phyloP scores from a whole-genome alignment of 805 yeast species.

The Candida boidinii region DNA sequence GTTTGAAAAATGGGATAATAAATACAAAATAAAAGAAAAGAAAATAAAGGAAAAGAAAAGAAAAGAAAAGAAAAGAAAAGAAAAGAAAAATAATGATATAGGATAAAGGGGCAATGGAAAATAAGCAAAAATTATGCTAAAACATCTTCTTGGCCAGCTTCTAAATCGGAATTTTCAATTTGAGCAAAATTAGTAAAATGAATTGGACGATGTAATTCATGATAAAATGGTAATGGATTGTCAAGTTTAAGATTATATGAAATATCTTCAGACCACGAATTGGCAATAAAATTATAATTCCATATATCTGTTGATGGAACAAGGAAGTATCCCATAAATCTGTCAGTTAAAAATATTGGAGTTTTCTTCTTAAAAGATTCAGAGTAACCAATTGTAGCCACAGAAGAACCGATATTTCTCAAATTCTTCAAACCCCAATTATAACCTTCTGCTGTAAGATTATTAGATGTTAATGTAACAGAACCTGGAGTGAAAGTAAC shows the following conservation, averaged over 20 bases:
- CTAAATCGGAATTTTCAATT: slow-evolving; percentile 43
- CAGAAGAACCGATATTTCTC: slow-evolving; percentile 45
- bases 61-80: neutral
- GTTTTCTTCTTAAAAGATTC: slow-evolving; percentile 49
- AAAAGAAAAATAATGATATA: neutral
- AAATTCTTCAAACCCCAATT: slow-evolving; percentile 68
- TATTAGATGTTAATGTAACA: slow-evolving; percentile 62
- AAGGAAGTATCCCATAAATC: slow-evolving; percentile 71
- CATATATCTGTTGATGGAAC: slow-evolving; percentile 82
- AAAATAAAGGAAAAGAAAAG: neutral
- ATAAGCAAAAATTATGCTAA: slow-evolving; percentile 31
- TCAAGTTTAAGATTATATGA: slow-evolving; percentile 62
- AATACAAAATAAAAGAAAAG: neutral
- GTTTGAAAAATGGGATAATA: too few relatives aligned
- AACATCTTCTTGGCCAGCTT: slow-evolving; percentile 61
- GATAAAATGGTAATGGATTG: slow-evolving; percentile 74
- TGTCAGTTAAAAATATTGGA: slow-evolving; percentile 67
- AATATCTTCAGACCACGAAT: slow-evolving; percentile 63
- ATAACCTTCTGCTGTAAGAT: slow-evolving; percentile 54
- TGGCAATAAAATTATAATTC: slow-evolving; percentile 88
- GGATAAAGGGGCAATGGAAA: neutral
- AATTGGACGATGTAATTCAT: slow-evolving; percentile 79
- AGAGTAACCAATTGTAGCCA: slow-evolving; percentile 65
- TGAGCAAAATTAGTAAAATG: slow-evolving; percentile 76
- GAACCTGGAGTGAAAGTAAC: slow-evolving; percentile 81